These are phyloP conservation scores for Plicaturopsis crispa DNA, from an alignment of 768 basidiomycete species.

Conservation along the genomic window DNA sequence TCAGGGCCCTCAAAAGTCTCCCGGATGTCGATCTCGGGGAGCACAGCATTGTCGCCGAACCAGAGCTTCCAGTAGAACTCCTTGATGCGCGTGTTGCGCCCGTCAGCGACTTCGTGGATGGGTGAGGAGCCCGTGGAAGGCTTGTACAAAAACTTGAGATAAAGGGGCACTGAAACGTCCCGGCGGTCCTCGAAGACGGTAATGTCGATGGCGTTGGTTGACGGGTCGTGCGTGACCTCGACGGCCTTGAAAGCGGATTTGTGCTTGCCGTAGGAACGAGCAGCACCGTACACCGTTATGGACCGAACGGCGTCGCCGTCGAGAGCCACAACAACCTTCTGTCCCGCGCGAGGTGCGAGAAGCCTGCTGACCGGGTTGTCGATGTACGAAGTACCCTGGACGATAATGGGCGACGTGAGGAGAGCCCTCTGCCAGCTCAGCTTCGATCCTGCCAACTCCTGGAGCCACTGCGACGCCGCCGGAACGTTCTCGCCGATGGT, in stretches of 20 bases:
- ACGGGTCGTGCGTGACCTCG: constrained; percentile 53
- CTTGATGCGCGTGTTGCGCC: constrained; percentile 87
- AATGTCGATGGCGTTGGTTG: constrained; percentile 54
- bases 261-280: constrained; percentile 73
- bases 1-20: constrained; percentile 85
- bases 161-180: constrained; percentile 69
- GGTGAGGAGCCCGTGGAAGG: constrained; percentile 86
- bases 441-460: constrained; percentile 72
- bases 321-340: constrained; percentile 63
- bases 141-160: constrained; percentile 78
- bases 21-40: constrained; percentile 74
- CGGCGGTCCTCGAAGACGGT: constrained; percentile 80
- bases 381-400: constrained; percentile 80
- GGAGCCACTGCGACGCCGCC: constrained; percentile 67
- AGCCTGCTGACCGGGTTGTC: constrained; percentile 86
- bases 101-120: constrained; percentile 82
- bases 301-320: constrained; percentile 42
- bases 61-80: constrained; percentile 98
- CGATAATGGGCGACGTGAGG: constrained; percentile 71
- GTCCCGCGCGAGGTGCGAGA: constrained; percentile 73
- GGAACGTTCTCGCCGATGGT: constrained; percentile 47
- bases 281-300: constrained; percentile 66
- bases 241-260: constrained; percentile 75
- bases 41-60: constrained; percentile 80
- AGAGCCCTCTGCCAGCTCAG: constrained; percentile 86